Percentiles rank a stretch among this genome's conserved stretches.
These are phyloP conservation scores for Petrea volubilis DNA, from an alignment of 257 asterid species.

Conservation along the genomic window DNA sequence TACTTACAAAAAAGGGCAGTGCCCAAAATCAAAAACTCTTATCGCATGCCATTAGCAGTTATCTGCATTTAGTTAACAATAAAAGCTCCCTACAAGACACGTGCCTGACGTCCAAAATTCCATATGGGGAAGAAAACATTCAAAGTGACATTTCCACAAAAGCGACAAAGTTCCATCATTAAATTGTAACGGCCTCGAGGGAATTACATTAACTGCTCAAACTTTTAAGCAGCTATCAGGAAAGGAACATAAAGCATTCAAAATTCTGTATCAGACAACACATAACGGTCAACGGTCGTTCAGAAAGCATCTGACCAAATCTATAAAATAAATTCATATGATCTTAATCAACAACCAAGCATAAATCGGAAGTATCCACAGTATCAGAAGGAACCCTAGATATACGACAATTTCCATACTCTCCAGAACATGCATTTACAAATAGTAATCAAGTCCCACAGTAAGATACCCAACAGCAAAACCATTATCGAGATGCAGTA, in stretches of 20 bases:
- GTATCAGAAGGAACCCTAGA: background rate
- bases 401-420: background rate
- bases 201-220: background rate
- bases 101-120: constrained; percentile 4
- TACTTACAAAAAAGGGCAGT: background rate
- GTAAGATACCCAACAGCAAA: background rate
- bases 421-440: background rate
- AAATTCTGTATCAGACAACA: background rate
- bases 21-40: no score
- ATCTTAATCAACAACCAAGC: background rate
- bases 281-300: background rate
- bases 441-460: background rate
- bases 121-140: background rate
- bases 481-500: background rate
- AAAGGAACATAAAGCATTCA: background rate
- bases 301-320: background rate
- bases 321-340: background rate
- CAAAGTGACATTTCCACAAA: background rate
- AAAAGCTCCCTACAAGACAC: background rate
- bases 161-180: background rate
- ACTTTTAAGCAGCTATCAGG: background rate
- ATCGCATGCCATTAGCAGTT: background rate
- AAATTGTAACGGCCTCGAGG: background rate
- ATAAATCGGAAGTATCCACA: background rate
- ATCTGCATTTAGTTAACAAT: constrained; percentile 9